Evolutionary conservation across 2,329 filamentous ascomycete species (phyloP).

Genomic region (Akanthomyces muscarius): DNA sequence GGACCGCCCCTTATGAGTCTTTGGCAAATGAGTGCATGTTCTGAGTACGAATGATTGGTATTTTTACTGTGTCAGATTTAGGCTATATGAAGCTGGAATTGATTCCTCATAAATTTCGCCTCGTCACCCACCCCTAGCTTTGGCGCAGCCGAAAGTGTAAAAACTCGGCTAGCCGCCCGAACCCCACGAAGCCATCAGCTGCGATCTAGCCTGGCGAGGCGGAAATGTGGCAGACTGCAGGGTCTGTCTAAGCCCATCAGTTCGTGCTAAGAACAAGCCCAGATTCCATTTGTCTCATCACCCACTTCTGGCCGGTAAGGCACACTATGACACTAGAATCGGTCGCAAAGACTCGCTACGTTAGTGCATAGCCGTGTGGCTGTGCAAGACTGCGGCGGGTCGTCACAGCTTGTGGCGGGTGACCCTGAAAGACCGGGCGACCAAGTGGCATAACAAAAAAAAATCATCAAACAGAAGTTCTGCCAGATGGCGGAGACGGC

Average conservation of each 20-base stretch:
- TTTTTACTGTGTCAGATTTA: not conserved
- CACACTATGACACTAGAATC: too few relatives aligned
- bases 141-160: not conserved
- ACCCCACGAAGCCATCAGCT: not conserved
- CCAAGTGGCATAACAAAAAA: too few relatives aligned
- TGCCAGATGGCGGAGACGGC: too few relatives aligned
- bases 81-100: not conserved
- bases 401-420: too few relatives aligned
- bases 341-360: too few relatives aligned
- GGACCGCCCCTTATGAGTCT: not conserved
- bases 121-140: not conserved
- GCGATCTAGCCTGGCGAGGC: not conserved
- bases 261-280: not conserved
- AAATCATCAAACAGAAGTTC: too few relatives aligned
- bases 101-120: not conserved
- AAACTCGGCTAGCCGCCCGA: not conserved
- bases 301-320: not conserved
- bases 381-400: too few relatives aligned
- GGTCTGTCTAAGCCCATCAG: not conserved
- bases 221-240: constrained; percentile 4
- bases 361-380: too few relatives aligned
- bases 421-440: too few relatives aligned
- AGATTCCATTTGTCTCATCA: not conserved
- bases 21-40: constrained; percentile 3
- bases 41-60: not conserved